Conservation (phyloP, 371 early-diverging fungal species). For the Rhizopus sp. region DNA sequence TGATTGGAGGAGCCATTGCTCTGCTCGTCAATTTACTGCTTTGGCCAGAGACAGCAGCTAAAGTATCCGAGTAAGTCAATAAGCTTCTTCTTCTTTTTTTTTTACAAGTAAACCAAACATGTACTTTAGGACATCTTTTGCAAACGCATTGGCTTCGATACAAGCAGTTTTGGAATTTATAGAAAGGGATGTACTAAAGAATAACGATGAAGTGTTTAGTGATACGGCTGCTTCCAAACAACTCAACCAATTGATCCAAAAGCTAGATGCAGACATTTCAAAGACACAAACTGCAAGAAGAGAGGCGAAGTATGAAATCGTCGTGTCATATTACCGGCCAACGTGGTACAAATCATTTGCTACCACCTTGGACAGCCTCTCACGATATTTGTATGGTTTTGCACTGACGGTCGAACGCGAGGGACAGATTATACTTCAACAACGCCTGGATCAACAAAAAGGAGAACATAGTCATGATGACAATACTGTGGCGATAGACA, state of each 20-base stretch:
- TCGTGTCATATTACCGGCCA: slow-evolving; percentile 34
- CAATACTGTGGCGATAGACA: slow-evolving; percentile 5
- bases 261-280: slow-evolving; percentile 26
- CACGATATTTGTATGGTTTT: slow-evolving; percentile 35
- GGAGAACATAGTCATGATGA: background rate
- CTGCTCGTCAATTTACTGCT: slow-evolving; percentile 35
- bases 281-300: slow-evolving; percentile 28
- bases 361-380: slow-evolving; percentile 24
- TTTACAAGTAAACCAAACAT: background rate
- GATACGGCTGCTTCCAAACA: slow-evolving; percentile 16
- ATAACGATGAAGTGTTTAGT: slow-evolving; percentile 7
- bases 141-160: slow-evolving; percentile 29
- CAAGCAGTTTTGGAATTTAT: slow-evolving; percentile 26
- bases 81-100: background rate
- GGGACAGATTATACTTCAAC: slow-evolving; percentile 19
- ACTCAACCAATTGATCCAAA: slow-evolving; percentile 21
- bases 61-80: slow-evolving; percentile 35
- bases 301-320: slow-evolving; percentile 47
- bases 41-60: slow-evolving; percentile 51
- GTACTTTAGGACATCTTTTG: slow-evolving; percentile 30
- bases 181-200: slow-evolving; percentile 19
- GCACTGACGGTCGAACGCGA: slow-evolving; percentile 36
- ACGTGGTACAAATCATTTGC: slow-evolving; percentile 29
- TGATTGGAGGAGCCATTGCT: slow-evolving; percentile 41
- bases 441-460: no score